A percentile compares a stretch with the other conserved stretches of the same genome.
Conservation (phyloP, 2,329 filamentous ascomycete species). For the Rhynchosporium agropyri region DNA sequence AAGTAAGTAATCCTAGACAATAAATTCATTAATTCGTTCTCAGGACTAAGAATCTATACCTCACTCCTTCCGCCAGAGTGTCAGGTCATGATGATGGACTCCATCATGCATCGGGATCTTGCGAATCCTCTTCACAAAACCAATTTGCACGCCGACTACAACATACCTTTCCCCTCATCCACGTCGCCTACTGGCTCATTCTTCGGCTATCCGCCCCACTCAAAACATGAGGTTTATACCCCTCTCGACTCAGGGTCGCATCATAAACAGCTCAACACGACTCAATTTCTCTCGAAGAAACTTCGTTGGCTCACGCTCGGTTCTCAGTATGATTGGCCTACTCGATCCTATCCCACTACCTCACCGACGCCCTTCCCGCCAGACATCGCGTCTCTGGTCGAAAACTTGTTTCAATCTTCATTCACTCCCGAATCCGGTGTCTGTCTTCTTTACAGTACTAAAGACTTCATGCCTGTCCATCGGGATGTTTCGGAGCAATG, state of each 20-base stretch:
- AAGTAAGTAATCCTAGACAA: background rate
- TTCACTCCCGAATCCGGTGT: constrained; percentile 87
- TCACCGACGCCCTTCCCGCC: constrained; percentile 70
- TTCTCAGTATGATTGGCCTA: constrained; percentile 94
- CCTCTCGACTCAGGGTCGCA: constrained; percentile 61
- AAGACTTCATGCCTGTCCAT: constrained; percentile 90
- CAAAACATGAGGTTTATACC: constrained; percentile 61
- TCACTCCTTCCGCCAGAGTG: constrained; percentile 69
- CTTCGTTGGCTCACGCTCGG: constrained; percentile 93
- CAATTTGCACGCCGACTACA: constrained; percentile 82
- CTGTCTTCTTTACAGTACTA: constrained; percentile 86
- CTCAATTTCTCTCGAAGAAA: constrained; percentile 75
- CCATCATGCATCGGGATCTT: constrained; percentile 77
- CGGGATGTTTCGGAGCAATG: constrained; percentile 89
- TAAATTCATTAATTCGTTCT: constrained; percentile 1
- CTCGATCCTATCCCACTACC: constrained; percentile 72
- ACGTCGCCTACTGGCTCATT: constrained; percentile 48
- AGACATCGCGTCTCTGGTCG: constrained; percentile 71
- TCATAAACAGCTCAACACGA: constrained; percentile 73
- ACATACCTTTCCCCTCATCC: constrained; percentile 59
- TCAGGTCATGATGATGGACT: constrained; percentile 72
- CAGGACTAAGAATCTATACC: constrained; percentile 69
- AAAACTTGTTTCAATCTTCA: constrained; percentile 66
- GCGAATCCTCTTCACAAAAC: constrained; percentile 76
- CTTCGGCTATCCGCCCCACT: constrained; percentile 55